phyloP scores from a whole-genome alignment of 768 basidiomycete species.

The Suillus ampliporus region DNA sequence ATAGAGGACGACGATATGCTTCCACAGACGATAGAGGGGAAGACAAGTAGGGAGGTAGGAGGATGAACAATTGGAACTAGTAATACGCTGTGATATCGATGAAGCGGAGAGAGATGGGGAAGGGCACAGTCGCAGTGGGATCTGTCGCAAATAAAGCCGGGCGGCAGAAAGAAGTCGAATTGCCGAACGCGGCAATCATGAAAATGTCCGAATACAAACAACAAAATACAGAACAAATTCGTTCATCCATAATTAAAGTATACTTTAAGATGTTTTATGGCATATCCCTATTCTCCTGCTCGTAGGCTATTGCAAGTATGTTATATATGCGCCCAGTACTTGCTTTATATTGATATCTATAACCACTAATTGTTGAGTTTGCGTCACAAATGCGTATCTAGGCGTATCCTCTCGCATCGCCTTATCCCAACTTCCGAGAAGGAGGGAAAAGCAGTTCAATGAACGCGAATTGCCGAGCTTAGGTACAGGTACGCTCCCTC shows the following conservation, averaged over 20 bases:
- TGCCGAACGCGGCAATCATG: slow-evolving; percentile 45
- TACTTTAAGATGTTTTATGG: background rate
- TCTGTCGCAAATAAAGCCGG: slow-evolving; percentile 47
- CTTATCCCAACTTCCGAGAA: slow-evolving; percentile 8
- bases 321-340: too few species aligned
- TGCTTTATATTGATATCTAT: background rate
- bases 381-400: background rate
- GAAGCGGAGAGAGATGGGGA: slow-evolving; percentile 34
- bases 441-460: slow-evolving; percentile 6
- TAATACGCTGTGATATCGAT: slow-evolving; percentile 33
- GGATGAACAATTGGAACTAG: slow-evolving; percentile 15
- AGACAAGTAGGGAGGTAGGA: background rate
- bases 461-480: slow-evolving; percentile 11
- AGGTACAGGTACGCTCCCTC: slow-evolving; percentile 10
- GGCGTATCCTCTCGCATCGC: background rate
- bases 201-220: slow-evolving; percentile 41
- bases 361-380: too few species aligned
- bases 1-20: background rate
- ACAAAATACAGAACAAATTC: background rate
- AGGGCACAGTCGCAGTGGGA: slow-evolving; percentile 40
- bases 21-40: background rate
- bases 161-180: slow-evolving; percentile 42
- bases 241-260: background rate
- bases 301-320: background rate
- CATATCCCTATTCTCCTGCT: background rate